Base-by-base conservation (phyloP, 495 filamentous ascomycete species). In the Penicillium manginii region DNA sequence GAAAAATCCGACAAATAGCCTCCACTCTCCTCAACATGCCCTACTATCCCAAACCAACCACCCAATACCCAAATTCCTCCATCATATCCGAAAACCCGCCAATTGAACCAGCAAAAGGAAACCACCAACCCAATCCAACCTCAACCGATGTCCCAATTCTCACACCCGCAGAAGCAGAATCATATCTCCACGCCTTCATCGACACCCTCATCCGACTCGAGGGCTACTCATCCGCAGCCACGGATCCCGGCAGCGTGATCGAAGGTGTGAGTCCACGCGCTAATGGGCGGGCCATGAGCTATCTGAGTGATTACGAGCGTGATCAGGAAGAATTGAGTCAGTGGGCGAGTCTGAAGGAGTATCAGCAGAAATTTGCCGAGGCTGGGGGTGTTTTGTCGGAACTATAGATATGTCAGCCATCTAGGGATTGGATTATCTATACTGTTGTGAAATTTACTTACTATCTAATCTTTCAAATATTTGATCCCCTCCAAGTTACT, bases 281-380 rank as follows among this genome's bases (percentile, higher is more conserved):
- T 4, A 70, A 74, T 17, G 69, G 70, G 1, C 66, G 70, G 14
- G 63, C 73, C 3, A 80, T 75, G 73, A 78, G 73, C 49, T 79
- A 80, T 52, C 47, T 75, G 0, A 77, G 72, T 39, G 75, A 78
- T 42, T 71, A 74, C 42, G 80, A 84, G 45, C 86, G 88, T 22
- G 91, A 93, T 48, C 89, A 93, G 70, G 79, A 85, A 50, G 88
- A 91, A 64, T 66, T 92, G 56, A 75, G 83, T 37, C 80, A 81
- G 50, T 96, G 91, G 91, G 84, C 85, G 0, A 88, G 86, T 66
- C 71, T 96, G 63, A 84, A 87, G 52, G 85, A 90, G 51, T 87
- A 88, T 56, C 91, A 92, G 73, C 64, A 83, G 52, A 83, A 84
- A 45, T 91, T 92, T 65, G 80, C 83, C n/a, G 83, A 86, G 54